Evolutionary conservation across 176 grass and related monocot genomes (phyloP).

Genomic region (Oryza coarctata): DNA sequence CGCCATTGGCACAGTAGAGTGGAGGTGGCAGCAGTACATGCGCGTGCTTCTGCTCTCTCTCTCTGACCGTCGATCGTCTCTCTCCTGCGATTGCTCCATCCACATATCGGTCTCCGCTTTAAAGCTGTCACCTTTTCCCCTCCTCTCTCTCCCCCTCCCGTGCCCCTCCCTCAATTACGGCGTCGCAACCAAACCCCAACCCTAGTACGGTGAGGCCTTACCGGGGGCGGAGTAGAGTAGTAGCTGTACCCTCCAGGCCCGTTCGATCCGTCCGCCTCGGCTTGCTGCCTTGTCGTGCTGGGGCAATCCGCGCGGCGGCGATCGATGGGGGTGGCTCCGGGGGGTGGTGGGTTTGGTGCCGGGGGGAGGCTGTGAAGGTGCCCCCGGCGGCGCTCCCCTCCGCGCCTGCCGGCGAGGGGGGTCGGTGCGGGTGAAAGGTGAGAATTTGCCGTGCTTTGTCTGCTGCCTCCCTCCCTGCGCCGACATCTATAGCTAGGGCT

Average conservation of each 20-base stretch:
- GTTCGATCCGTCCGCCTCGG: neutral
- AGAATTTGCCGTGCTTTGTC: neutral
- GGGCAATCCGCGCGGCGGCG: neutral
- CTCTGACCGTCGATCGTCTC: no score
- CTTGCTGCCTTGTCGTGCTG: neutral
- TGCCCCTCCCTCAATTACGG: slow-evolving; percentile 33
- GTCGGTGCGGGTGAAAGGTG: neutral
- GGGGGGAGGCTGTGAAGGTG: neutral
- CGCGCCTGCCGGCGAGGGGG: neutral
- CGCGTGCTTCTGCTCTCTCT: neutral
- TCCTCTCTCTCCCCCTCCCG: neutral
- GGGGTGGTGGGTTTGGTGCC: neutral
- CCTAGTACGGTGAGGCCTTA: neutral
- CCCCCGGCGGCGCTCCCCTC: neutral
- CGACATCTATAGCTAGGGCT: neutral
- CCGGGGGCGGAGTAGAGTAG: no score
- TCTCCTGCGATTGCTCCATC: slow-evolving; percentile 17
- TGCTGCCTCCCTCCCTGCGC: neutral
- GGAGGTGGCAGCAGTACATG: neutral
- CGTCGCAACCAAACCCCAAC: neutral
- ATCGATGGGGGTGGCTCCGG: slow-evolving; percentile 27
- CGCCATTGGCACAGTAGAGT: neutral
- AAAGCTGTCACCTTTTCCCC: slow-evolving; percentile 72
- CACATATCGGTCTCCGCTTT: slow-evolving; percentile 57
- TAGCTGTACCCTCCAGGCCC: no score